Base-by-base conservation (phyloP, 176 grass and related monocot species). In the Dendrocalamus sinicus region DNA sequence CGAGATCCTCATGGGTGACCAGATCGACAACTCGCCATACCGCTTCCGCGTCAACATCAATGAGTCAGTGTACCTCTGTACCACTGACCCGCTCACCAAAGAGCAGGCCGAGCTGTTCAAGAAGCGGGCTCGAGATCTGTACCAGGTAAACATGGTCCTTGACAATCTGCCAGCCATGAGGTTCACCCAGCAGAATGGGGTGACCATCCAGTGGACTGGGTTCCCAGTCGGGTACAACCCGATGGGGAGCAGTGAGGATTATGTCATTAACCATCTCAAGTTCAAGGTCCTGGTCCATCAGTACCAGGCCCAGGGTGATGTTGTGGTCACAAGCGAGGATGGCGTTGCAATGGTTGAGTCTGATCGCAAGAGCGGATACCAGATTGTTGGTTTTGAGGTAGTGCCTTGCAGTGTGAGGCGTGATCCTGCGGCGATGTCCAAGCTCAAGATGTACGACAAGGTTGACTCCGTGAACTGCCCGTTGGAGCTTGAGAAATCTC, bases 341-440 rank as follows among this genome's bases (percentile, higher is more conserved):
- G 93, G 93, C 28, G 83, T 95, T 80, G 91, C 88, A 2, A 83
- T 95, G 86, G 88, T 95, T 28, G 81, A 85, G 76, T 88, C 73
- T 5, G 88, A 91, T 19, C 86, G 65, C 80, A 93, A 91, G 76
- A 95, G 70, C 0, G 93, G 93, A 9, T 95, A 72, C 45, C 91
- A 95, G 82, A 91, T 95, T 84, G 93, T 95, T 55, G 93, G 93
- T 1, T 95, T 95, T 67, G 93, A 95, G 86, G 93, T 95, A 8
- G 76, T 87, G 66, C 93, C 93, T 70, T 95, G 93, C 86, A 95
- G 93, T 30, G 71, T 93, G n/a, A 91, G 12, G 76, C 89, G 83
- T 53, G 83, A 95, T 70, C 83, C 91, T 53, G 80, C 78, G 5
- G 51, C 62, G 1, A 83, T 91, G 76, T 70, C 83, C 43, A 93